Conservation (phyloP, 148 eudicot species). For the Rhododendron kiyosumense region DNA sequence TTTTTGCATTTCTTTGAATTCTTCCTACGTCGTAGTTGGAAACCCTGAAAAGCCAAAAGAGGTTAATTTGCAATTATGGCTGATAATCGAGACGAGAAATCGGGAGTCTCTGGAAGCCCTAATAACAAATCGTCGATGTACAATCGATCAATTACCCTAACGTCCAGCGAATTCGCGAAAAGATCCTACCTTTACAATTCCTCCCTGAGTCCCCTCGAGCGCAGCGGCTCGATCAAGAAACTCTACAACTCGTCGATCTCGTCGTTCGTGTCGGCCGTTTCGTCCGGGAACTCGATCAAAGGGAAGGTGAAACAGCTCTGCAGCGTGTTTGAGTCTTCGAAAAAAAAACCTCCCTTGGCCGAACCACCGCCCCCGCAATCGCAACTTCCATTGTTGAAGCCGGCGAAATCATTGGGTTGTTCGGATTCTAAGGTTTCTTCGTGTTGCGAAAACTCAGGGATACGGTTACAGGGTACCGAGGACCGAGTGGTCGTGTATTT, state of each 20-base stretch:
- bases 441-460: conserved; percentile 28
- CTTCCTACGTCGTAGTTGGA: not conserved
- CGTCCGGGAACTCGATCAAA: conserved; percentile 50
- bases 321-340: conserved; percentile 55
- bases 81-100: conserved; percentile 8
- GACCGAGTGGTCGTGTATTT: conserved; percentile 79
- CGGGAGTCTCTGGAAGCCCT: not conserved
- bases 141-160: conserved; percentile 53
- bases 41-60: not conserved
- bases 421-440: conserved; percentile 32
- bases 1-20: not conserved
- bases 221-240: conserved; percentile 50
- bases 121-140: conserved; percentile 17
- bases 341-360: conserved; percentile 8
- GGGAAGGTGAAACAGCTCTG: conserved; percentile 69
- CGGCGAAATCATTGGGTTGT: conserved; percentile 24
- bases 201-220: conserved; percentile 23
- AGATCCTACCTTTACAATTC: conserved; percentile 24
- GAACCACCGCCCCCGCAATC: not conserved
- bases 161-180: conserved; percentile 26
- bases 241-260: conserved; percentile 40
- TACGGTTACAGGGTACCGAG: conserved; percentile 73
- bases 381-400: conserved; percentile 19
- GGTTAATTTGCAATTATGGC: conserved; percentile 1
- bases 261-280: conserved; percentile 27